Evolutionary conservation across 2,329 filamentous ascomycete species (phyloP), one percentile per base, ranked within the genome.

Genomic region (Diaporthe citriasiana): DNA sequence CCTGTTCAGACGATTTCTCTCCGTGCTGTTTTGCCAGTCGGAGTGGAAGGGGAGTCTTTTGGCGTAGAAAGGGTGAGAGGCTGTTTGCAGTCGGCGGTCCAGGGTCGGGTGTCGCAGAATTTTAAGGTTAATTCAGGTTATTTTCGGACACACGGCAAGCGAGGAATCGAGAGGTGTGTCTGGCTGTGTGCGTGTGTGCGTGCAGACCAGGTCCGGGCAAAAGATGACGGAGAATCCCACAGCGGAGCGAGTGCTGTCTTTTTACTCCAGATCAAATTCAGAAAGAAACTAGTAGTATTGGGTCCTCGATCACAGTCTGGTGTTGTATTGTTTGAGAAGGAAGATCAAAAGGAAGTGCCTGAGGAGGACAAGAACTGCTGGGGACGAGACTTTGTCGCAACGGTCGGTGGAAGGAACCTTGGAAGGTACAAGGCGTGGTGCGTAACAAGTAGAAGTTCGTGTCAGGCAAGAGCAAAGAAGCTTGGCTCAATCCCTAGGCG

Each of bases 41-140:
- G 30, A 19, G 42, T 30, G 25, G 59, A 27, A n/a, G n/a, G 25
- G n/a, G n/a, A 27, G 22, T 22, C 9, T n/a, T 25, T 27, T n/a
- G 55, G 33, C 19, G 55, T 47, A 19, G 10, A 12, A 25, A 19
- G 45, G 12, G 60, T 22, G 45, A 66, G 42, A 66, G 45, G 27
- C 45, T 50, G 45, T 66, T 66, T 66, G 60, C 45, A 38, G 63
- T 25, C 33, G 63, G 45, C 63, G 63, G 40, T 66, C 63, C 63
- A 66, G 63, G 63, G 63, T 51, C 69, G 69, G 42, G 69, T 71
- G 69, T 71, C 56, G 69, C 69, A 71, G 47, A 53, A 63, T 71
- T 71, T 71, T 71, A 71, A 71, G 69, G 69, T 71, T 71, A 71
- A 71, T 63, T 45, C 45, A 42, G 56, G 56, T 71, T 71, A 71